Base-by-base conservation (phyloP, 179 eudicot genomes). In the Corrigiola litoralis region DNA sequence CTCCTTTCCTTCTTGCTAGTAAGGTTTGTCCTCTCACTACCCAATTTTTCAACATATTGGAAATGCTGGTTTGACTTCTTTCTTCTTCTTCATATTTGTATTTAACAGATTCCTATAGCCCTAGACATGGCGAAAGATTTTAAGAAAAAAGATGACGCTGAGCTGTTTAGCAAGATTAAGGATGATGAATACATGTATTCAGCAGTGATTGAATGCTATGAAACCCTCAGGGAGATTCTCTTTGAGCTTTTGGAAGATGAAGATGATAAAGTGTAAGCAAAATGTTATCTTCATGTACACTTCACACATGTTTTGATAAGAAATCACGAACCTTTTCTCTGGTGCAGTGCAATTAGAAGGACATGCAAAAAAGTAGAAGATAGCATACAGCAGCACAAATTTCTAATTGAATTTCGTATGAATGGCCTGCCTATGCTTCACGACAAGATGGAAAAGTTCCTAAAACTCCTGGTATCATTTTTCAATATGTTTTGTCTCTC, bases 1-100 rank as follows among this genome's bases (percentile, higher is more conserved):
- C 99, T 75, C 99, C 99, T 71, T 95, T 95, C 74, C 84, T 95
- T 81, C 94, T 95, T 66, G 96, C 99, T 70, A 95, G 99, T 73
- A 95, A 92, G 96, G 99, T 92, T 47, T 79, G 70, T 17, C 50
- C 45, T 63, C 17, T 61, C 45, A 40, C 60, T 66, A 68, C 31
- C 6, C 25, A 52, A 27, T 42, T 29, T 16, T 61, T 53, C 25
- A 54, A 59, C 18, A 40, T 38, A 51, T 78, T 29, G 34, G 55
- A 49, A 23, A n/a, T 57, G 37, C 23, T 16, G 31, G 25, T 45
- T 64, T 44, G 58, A 36, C 45, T 63, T 58, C 20, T 64, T 23
- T 25, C 38, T 28, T 17, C 62, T 67, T 14, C 14, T 1, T n/a
- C 59, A 21, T 61, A 40, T 25, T 31, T 63, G 40, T 29, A 11